Conservation (phyloP, 331 rosid species). For the Dryas integrifolia region DNA sequence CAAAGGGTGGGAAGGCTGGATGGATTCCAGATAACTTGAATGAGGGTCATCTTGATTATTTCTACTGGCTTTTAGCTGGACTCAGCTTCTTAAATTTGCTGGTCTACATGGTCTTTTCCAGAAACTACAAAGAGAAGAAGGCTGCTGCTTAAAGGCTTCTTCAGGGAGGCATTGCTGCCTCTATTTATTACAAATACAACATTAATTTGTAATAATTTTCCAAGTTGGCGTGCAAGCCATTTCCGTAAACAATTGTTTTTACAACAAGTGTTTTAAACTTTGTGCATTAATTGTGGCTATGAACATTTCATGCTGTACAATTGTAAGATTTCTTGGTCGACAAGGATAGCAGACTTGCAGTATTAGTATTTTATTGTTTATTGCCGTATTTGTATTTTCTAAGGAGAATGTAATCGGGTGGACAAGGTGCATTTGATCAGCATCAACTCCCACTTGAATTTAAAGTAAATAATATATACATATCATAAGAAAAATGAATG, state of each 20-base stretch:
- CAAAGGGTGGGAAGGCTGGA: conserved; percentile 23
- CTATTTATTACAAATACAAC: too few species aligned
- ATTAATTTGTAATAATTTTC: neutral
- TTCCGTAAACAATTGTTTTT: too few species aligned
- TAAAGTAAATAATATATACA: too few species aligned
- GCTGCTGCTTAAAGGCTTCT: neutral
- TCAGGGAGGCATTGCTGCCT: neutral
- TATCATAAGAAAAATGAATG: too few species aligned
- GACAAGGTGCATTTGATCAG: too few species aligned
- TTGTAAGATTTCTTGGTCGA: neutral
- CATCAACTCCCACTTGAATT: too few species aligned
- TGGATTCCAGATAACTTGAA: conserved; percentile 40
- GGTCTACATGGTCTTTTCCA: conserved; percentile 27
- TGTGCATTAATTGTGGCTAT: neutral
- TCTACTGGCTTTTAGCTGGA: conserved; percentile 41
- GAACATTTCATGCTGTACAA: neutral
- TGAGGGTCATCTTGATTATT: conserved; percentile 39
- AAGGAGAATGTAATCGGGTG: too few species aligned
- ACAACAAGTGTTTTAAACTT: too few species aligned
- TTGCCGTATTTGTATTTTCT: too few species aligned
- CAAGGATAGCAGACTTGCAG: too few species aligned
- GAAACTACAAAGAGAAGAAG: conserved; percentile 22
- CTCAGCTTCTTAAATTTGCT: conserved; percentile 25
- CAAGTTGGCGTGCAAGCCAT: neutral
- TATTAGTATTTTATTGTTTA: too few species aligned